Percentiles rank a stretch among this genome's conserved stretches.
Conservation (phyloP, 345 rosid species). For the Zanthoxylum bungeanum region DNA sequence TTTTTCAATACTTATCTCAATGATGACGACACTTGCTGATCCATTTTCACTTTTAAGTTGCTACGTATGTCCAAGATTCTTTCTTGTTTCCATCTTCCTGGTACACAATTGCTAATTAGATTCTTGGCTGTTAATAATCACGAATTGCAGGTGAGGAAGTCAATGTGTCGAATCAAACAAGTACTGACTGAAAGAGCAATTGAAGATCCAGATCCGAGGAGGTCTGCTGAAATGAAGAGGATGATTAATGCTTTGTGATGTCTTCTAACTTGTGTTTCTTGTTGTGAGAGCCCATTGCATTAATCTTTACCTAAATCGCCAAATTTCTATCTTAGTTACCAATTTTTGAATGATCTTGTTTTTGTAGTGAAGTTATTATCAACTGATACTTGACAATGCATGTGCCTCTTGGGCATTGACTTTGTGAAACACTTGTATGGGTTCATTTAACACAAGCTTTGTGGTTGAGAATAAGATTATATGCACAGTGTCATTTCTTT, state of each 20-base stretch:
- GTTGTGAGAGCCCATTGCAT: neutral
- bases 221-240: slow-evolving; percentile 86
- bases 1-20: neutral
- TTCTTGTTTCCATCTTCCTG: neutral
- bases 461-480: neutral
- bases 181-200: slow-evolving; percentile 87
- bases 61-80: neutral
- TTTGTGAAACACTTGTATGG: neutral
- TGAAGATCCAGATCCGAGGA: slow-evolving; percentile 79
- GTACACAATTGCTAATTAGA: slow-evolving; percentile 3
- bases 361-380: slow-evolving; percentile 2
- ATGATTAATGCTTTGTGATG: slow-evolving; percentile 79
- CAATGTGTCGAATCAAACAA: slow-evolving; percentile 86
- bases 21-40: neutral
- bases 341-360: neutral
- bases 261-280: neutral
- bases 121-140: slow-evolving; percentile 1
- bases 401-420: neutral
- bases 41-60: neutral
- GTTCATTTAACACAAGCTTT: neutral
- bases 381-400: neutral
- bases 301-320: neutral
- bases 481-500: neutral
- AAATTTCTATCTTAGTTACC: neutral
- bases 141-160: slow-evolving; percentile 67